A percentile compares a stretch with the other conserved stretches of the same genome.
phyloP scores from a whole-genome alignment of 78 protist species.

The Dictyostelium capitatum region DNA sequence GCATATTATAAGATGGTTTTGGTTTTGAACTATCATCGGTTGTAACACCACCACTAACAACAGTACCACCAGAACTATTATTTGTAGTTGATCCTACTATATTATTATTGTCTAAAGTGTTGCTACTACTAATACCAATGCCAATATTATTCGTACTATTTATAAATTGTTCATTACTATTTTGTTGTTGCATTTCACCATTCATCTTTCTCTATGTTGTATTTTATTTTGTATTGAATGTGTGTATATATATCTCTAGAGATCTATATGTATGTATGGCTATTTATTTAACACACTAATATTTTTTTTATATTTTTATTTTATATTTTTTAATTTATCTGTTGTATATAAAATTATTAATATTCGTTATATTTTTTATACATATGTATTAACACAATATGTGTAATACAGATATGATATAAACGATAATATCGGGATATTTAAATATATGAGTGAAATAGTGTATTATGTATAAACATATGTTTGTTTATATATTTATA shows the following conservation, averaged over 20 bases:
- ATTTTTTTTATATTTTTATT: too few relatives aligned
- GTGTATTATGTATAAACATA: too few relatives aligned
- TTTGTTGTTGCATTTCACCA: background rate
- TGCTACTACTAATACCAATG: background rate
- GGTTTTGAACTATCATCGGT: background rate
- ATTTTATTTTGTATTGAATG: background rate
- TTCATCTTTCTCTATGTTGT: background rate
- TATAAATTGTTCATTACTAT: background rate
- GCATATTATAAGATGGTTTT: slow-evolving; percentile 20
- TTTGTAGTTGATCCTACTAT: background rate
- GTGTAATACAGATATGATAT: too few relatives aligned
- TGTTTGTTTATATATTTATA: too few relatives aligned
- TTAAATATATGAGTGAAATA: too few relatives aligned
- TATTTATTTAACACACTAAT: too few relatives aligned
- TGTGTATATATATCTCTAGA: background rate
- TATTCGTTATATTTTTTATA: too few relatives aligned
- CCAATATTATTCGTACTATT: background rate
- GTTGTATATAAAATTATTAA: too few relatives aligned
- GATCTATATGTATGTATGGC: too few relatives aligned
- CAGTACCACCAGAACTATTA: background rate
- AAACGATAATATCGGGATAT: too few relatives aligned
- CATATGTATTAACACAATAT: too few relatives aligned
- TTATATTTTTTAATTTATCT: background rate
- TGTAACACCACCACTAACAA: background rate
- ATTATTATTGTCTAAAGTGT: background rate